Base-by-base conservation (phyloP, 2,329 filamentous ascomycete genomes). In the Colletotrichum sp. region DNA sequence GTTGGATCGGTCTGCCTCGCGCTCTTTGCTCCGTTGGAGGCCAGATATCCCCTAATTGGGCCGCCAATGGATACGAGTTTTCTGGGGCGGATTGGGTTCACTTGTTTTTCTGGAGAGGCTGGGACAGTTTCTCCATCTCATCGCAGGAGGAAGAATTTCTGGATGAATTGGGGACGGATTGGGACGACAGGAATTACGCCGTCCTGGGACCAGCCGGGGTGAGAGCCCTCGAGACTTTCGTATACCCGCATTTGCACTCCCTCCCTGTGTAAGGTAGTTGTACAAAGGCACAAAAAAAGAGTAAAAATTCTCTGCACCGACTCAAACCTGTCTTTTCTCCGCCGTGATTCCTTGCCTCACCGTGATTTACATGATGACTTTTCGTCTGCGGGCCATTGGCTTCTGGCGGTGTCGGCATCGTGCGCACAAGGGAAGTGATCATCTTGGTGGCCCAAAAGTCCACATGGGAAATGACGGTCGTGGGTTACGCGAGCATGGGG, bases 281-380 rank as follows among this genome's bases (percentile, higher is more conserved):
- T 83, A 82, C 79, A 84, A 82, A 85, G 80, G 82, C 81, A 82
- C 80, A 82, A 82, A 82, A 84, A 83, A 83, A 82, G 80, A 83
- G 80, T 78, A 82, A 83, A 83, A 85, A 77, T 81, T 80, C 73
- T 76, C 71, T 74, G 74, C 74, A 74, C 65, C 60, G 52, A 30
- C 9, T 52, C 10, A 67, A 38, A 10, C 15, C 0, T 68, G 66
- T 32, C 5, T 12, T 38, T 28, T 10, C 2, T 21, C 21, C 24
- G 13, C 10, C 21, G 15, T 61, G 26, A 57, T 55, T n/a, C 18
- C 18, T 6, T n/a, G 15, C 28, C 16, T 36, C n/a, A 57, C 43
- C 36, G 24, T 68, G 55, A 24, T 16, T 30, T 28, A 43, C 15
- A 36, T 70, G 67, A 43, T 64, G 60, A 64, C 32, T 38, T 64